These are phyloP conservation scores for Oryza coarctata DNA, from an alignment of 176 grass and related monocot species.

Conservation along the genomic window DNA sequence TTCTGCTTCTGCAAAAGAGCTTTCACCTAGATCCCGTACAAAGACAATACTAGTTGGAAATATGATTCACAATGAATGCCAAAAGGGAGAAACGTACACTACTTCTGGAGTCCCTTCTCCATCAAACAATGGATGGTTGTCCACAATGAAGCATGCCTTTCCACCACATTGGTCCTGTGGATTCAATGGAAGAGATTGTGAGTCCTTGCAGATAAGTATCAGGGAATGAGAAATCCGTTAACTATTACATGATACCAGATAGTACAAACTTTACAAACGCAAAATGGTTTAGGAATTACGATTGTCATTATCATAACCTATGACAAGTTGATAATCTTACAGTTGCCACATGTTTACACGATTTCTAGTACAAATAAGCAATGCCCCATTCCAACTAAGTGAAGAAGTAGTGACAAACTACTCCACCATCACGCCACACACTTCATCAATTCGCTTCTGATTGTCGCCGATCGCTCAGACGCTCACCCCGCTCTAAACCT, in stretches of 20 bases:
- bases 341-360: neutral
- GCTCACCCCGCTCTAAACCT: neutral
- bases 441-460: neutral
- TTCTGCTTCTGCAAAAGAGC: neutral
- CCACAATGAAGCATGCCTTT: slow-evolving; percentile 62
- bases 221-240: neutral
- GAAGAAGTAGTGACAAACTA: no score
- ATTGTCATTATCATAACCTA: no score
- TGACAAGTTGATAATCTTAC: no score
- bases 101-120: slow-evolving; percentile 55
- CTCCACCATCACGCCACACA: neutral
- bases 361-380: neutral
- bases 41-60: slow-evolving; percentile 3
- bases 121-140: slow-evolving; percentile 46
- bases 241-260: neutral
- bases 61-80: neutral
- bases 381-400: neutral
- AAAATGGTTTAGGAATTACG: neutral
- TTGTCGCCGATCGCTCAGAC: neutral
- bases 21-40: neutral
- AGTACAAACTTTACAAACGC: neutral
- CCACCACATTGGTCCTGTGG: slow-evolving; percentile 56
- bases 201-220: neutral
- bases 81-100: slow-evolving; percentile 38
- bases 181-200: neutral